Evolutionary conservation across 306 rosid species (phyloP).

Genomic region (Ochetophila trinervis): DNA sequence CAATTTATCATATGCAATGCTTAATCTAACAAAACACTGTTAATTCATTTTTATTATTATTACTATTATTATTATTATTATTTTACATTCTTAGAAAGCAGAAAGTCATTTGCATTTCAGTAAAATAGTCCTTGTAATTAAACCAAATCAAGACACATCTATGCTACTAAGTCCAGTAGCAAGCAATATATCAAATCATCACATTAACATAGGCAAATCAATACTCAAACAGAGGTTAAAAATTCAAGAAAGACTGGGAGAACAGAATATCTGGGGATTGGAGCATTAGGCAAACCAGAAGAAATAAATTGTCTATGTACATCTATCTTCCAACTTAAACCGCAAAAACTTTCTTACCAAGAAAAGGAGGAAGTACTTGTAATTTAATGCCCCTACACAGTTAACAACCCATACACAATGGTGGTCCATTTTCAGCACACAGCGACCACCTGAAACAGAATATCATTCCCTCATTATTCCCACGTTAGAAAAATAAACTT

Average conservation of each 20-base stretch:
- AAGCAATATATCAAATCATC: background rate
- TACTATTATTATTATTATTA: no score
- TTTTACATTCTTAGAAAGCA: background rate
- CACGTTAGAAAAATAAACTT: background rate
- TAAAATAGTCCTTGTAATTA: background rate
- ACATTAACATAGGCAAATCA: background rate
- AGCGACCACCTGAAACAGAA: slow-evolving; percentile 80
- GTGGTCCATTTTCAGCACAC: slow-evolving; percentile 99
- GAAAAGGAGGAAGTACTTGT: slow-evolving; percentile 91
- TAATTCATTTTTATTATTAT: no score
- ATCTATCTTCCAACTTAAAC: slow-evolving; percentile 7
- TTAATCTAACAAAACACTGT: background rate
- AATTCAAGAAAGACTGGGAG: slow-evolving; percentile 1
- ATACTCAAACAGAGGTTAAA: slow-evolving; percentile 1
- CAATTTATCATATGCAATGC: background rate
- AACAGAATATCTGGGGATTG: slow-evolving; percentile 16
- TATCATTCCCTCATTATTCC: slow-evolving; percentile 12
- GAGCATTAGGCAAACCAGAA: background rate
- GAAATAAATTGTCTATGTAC: slow-evolving; percentile 3
- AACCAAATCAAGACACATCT: background rate
- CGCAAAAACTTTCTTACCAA: slow-evolving; percentile 55
- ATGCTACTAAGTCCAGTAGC: background rate
- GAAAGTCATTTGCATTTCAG: background rate
- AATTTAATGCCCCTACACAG: slow-evolving; percentile 95
- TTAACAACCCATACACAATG: slow-evolving; percentile 99